These are phyloP conservation scores for Monosporozyma aquatica DNA, from an alignment of 805 yeast species.

Conservation along the genomic window DNA sequence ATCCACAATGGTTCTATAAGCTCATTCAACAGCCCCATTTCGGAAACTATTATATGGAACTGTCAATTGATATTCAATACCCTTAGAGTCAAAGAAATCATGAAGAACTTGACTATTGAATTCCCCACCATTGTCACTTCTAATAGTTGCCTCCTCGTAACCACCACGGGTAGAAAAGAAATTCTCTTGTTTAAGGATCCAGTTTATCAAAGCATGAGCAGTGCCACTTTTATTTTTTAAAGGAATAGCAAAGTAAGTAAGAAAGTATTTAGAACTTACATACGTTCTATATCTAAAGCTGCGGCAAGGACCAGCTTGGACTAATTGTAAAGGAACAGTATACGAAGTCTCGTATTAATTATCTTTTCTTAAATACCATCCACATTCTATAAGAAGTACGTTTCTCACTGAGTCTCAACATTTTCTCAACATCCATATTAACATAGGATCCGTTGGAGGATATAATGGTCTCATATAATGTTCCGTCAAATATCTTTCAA, in stretches of 20 bases:
- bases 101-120: slow-evolving; percentile 2
- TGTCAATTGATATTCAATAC: slow-evolving; percentile 8
- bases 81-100: background rate
- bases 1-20: slow-evolving; percentile 10
- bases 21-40: slow-evolving; percentile 15
- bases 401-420: no score
- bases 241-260: slow-evolving; percentile 4
- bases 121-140: slow-evolving; percentile 7
- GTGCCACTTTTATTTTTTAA: slow-evolving; percentile 4
- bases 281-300: background rate
- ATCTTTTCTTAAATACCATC: no score
- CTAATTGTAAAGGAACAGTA: background rate
- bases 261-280: background rate
- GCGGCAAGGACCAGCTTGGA: slow-evolving; percentile 3
- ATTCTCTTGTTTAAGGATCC: slow-evolving; percentile 2
- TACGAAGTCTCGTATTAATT: no score
- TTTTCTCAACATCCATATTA: no score
- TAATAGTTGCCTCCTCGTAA: background rate
- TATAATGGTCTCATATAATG: no score
- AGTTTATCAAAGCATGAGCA: background rate
- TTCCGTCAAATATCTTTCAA: no score
- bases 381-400: no score
- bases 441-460: no score
- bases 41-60: slow-evolving; percentile 6
- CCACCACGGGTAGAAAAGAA: slow-evolving; percentile 2